A percentile compares a stretch with the other conserved stretches of the same genome.
Evolutionary conservation across 176 grass and related monocot species (phyloP).

Genomic region (Metroxylon sagu): DNA sequence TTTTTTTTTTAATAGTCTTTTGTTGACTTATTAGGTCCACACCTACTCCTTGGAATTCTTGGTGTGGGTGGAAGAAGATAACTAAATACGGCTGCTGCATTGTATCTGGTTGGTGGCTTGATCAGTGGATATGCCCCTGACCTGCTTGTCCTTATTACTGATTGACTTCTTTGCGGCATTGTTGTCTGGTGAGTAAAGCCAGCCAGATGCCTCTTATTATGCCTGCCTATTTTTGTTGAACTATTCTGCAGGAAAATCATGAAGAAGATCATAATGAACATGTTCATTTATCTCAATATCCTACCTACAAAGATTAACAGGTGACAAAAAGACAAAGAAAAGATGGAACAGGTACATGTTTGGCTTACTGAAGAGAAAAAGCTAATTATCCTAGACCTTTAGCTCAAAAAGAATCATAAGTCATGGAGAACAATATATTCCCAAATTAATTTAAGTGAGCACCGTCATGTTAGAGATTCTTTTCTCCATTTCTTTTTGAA

Average conservation of each 20-base stretch:
- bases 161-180: conserved; percentile 60
- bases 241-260: background rate
- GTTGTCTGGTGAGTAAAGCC: conserved; percentile 56
- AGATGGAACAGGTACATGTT: no score
- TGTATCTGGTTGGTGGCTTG: conserved; percentile 71
- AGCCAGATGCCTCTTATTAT: background rate
- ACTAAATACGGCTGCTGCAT: conserved; percentile 49
- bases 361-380: no score
- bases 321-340: no score
- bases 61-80: conserved; percentile 77
- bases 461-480: no score
- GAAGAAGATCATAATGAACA: background rate
- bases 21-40: background rate
- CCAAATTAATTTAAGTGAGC: no score
- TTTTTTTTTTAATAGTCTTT: background rate
- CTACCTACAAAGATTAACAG: no score
- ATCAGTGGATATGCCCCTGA: conserved; percentile 58
- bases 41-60: conserved; percentile 1
- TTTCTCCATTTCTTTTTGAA: no score
- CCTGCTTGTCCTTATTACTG: conserved; percentile 55
- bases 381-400: no score
- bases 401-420: no score
- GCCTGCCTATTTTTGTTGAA: background rate
- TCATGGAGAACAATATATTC: no score
- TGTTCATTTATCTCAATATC: background rate